These are phyloP conservation scores for Hansenula sp. DNA, from an alignment of 1,139 yeast genomes.

Conservation along the genomic window DNA sequence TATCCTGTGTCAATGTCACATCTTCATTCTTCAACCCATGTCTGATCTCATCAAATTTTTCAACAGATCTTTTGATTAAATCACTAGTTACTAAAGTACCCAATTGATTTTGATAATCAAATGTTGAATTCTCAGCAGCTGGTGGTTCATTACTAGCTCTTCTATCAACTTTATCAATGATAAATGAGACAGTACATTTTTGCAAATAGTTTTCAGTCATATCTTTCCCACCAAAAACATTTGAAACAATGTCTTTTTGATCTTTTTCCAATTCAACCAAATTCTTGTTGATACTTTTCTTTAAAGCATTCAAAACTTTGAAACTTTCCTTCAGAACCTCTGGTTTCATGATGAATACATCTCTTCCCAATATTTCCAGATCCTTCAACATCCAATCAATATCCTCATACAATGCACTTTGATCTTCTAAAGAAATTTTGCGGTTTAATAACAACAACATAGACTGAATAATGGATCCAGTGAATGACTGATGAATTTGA, in stretches of 20 bases:
- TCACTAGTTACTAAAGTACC: conserved; percentile 14
- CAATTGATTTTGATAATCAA: conserved; percentile 16
- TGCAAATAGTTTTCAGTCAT: conserved; percentile 25
- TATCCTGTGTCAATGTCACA: too few relatives aligned
- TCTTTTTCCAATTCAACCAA: conserved; percentile 20
- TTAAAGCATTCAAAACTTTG: conserved; percentile 21
- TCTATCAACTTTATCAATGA: conserved; percentile 15
- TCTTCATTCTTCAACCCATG: not conserved
- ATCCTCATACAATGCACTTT: conserved; percentile 19
- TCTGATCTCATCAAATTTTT: conserved; percentile 11
- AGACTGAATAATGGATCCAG: conserved; percentile 25
- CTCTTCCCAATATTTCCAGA: conserved; percentile 17
- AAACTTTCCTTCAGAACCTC: conserved; percentile 25
- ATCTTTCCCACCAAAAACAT: conserved; percentile 27
- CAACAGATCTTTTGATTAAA: conserved; percentile 10
- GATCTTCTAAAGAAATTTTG: conserved; percentile 15
- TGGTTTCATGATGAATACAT: conserved; percentile 21
- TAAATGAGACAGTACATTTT: conserved; percentile 24
- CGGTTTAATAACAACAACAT: conserved; percentile 22
- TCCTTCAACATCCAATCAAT: conserved; percentile 23
- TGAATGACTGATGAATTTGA: conserved; percentile 25
- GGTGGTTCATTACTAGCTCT: conserved; percentile 6
- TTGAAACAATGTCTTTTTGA: conserved; percentile 24
- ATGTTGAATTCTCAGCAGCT: conserved; percentile 6
- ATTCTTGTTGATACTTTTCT: conserved; percentile 18